These are phyloP conservation scores for Talaromyces pinophilus DNA, from an alignment of 2,329 filamentous ascomycete species.

Conservation along the genomic window DNA sequence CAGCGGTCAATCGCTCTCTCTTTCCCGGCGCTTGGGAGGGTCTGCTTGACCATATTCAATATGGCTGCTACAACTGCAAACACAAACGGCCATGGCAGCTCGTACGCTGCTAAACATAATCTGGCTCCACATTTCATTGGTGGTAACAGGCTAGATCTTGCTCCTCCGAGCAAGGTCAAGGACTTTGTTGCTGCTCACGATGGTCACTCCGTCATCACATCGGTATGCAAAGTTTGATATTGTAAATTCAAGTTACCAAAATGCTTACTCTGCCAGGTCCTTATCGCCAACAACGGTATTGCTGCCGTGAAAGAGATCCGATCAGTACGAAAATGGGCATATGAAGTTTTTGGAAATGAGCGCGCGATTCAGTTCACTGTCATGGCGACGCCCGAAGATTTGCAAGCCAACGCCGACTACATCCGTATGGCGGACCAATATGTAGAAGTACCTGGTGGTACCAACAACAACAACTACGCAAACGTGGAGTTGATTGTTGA, in stretches of 20 bases:
- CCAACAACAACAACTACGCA: conserved; percentile 99
- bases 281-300: conserved; percentile 99
- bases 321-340: conserved; percentile 99
- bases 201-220: conserved; percentile 97
- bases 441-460: conserved; percentile 85
- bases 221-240: conserved; percentile 62
- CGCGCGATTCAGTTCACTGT: conserved; percentile 98
- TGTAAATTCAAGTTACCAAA: neutral
- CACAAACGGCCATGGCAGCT: conserved; percentile 53
- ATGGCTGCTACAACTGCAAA: conserved; percentile 39
- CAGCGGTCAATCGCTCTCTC: conserved; percentile 8
- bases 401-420: conserved; percentile 97
- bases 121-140: conserved; percentile 94
- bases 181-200: conserved; percentile 89
- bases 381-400: conserved; percentile 98
- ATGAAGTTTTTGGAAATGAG: conserved; percentile 99
- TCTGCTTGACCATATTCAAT: conserved; percentile 28
- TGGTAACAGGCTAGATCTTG: conserved; percentile 82
- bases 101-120: conserved; percentile 78
- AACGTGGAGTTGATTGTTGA: conserved; percentile 99
- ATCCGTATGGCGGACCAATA: conserved; percentile 99
- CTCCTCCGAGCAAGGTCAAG: conserved; percentile 83
- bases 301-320: conserved; percentile 99
- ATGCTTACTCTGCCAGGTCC: conserved; percentile 62
- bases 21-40: conserved; percentile 19